Conservation (phyloP, 176 grass and related monocot species). For the Melocanna baccifera region DNA sequence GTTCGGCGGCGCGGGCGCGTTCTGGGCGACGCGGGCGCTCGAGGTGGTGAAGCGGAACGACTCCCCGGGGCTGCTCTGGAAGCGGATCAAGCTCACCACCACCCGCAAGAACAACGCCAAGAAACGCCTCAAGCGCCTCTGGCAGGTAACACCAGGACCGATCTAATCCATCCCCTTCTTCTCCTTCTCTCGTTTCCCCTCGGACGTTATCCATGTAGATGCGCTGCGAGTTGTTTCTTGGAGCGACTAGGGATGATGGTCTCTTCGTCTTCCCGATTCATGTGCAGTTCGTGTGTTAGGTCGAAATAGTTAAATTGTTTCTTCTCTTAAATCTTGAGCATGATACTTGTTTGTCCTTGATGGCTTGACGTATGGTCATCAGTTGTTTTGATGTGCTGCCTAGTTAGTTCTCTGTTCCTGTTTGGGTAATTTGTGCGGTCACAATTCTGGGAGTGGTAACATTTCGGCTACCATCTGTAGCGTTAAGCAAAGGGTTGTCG, state of each 20-base stretch:
- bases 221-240: neutral
- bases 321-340: neutral
- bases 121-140: slow-evolving; percentile 78
- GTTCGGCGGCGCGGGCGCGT: slow-evolving; percentile 59
- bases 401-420: neutral
- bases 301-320: neutral
- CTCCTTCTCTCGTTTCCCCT: neutral
- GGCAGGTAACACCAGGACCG: slow-evolving; percentile 61
- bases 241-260: neutral
- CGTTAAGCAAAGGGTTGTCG: neutral
- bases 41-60: slow-evolving; percentile 77
- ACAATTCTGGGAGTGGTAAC: neutral
- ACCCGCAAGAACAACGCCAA: slow-evolving; percentile 93
- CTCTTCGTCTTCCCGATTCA: neutral
- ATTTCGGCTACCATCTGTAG: neutral
- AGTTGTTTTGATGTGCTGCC: neutral
- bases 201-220: neutral
- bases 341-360: neutral
- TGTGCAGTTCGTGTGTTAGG: neutral
- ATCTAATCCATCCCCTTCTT: neutral
- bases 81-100: slow-evolving; percentile 88
- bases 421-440: neutral
- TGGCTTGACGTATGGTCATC: neutral
- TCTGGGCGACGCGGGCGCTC: slow-evolving; percentile 77
- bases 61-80: slow-evolving; percentile 70